A percentile compares a stretch with the other conserved stretches of the same genome.
Conservation (phyloP, 129 eudicot genomes). For the Chrysanthemum seticuspe region DNA sequence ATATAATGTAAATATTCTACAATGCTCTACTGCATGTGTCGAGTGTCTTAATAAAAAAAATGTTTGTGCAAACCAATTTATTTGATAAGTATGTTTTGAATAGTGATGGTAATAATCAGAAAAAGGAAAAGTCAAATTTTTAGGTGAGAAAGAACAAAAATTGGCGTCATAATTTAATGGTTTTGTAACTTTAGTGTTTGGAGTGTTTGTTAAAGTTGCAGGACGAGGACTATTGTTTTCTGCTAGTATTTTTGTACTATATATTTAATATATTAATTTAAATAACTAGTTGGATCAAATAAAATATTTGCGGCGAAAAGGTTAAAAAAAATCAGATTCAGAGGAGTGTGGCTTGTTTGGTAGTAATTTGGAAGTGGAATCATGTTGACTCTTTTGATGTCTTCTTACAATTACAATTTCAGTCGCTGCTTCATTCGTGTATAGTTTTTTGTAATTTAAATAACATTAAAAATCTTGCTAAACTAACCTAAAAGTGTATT, state of each 20-base stretch:
- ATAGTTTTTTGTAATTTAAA: background rate
- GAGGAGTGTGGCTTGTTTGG: slow-evolving; percentile 42
- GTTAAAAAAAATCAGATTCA: slow-evolving; percentile 38
- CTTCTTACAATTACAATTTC: slow-evolving; percentile 20
- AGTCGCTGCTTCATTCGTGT: slow-evolving; percentile 16
- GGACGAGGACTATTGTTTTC: slow-evolving; percentile 33
- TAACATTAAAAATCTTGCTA: too few relatives aligned
- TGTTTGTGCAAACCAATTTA: too few relatives aligned
- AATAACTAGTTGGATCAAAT: slow-evolving; percentile 3
- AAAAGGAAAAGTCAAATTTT: slow-evolving; percentile 22
- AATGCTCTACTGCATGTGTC: too few relatives aligned
- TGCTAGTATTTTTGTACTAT: slow-evolving; percentile 32
- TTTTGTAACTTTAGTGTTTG: slow-evolving; percentile 41
- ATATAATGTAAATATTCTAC: too few relatives aligned
- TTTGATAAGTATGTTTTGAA: too few relatives aligned
- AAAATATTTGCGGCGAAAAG: slow-evolving; percentile 50
- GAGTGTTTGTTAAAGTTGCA: slow-evolving; percentile 27
- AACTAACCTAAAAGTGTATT: too few relatives aligned
- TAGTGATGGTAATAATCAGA: background rate
- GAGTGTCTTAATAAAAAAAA: too few relatives aligned
- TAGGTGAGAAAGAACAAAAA: slow-evolving; percentile 31
- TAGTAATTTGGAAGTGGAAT: slow-evolving; percentile 77
- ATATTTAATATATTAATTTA: background rate
- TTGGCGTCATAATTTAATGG: slow-evolving; percentile 22
- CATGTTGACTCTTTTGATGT: slow-evolving; percentile 49